Percentiles rank a stretch among this genome's conserved stretches.
phyloP scores from a whole-genome alignment of 2,329 filamentous ascomycete species.

The Colletotrichum spinosum region DNA sequence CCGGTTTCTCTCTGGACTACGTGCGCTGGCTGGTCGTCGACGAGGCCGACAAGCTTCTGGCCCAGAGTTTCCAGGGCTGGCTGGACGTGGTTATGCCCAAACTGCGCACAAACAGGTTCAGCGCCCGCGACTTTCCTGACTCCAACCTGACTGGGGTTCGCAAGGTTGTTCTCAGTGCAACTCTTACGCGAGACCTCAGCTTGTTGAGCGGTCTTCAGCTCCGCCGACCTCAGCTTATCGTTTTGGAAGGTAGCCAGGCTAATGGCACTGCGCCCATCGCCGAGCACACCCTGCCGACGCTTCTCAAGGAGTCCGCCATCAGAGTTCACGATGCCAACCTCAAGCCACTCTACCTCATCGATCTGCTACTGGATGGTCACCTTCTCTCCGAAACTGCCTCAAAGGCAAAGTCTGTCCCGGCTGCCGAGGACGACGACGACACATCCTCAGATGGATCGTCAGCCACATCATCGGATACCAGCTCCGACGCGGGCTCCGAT shows the following conservation, averaged over 20 bases:
- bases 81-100: conserved; percentile 76
- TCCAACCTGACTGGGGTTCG: conserved; percentile 68
- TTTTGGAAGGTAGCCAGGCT: conserved; percentile 69
- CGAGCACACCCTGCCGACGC: conserved; percentile 69
- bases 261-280: conserved; percentile 54
- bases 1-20: conserved; percentile 81
- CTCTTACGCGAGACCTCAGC: conserved; percentile 88
- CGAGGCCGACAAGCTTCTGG: conserved; percentile 91
- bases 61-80: conserved; percentile 95
- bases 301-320: conserved; percentile 73
- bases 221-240: conserved; percentile 78
- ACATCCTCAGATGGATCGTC: conserved; percentile 47
- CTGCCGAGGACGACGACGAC: conserved; percentile 43
- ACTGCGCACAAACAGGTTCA: conserved; percentile 62
- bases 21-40: conserved; percentile 92
- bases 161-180: conserved; percentile 91
- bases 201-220: conserved; percentile 81
- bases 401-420: conserved; percentile 26
- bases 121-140: conserved; percentile 65
- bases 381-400: conserved; percentile 47
- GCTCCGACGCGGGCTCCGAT: conserved; percentile 48
- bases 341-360: conserved; percentile 87
- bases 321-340: conserved; percentile 76
- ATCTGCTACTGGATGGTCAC: conserved; percentile 73
- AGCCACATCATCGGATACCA: conserved; percentile 38